Evolutionary conservation across 306 rosid genomes (phyloP), one percentile per base, ranked within the genome.

Genomic region (Cicer cuneatum): DNA sequence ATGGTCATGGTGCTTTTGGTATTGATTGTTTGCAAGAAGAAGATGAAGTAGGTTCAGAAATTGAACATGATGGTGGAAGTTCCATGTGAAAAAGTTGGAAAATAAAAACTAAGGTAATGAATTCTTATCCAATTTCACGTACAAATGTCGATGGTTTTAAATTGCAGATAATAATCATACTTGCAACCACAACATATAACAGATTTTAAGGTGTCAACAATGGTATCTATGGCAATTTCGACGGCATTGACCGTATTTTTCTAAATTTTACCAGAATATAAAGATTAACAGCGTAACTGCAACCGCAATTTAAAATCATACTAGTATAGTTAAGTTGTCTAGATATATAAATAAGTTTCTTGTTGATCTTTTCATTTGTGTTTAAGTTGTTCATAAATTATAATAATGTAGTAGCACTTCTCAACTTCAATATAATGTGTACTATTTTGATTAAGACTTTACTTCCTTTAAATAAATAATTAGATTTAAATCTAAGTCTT

Each of bases 11-110:
- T 0, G 78, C 86, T 42, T 64, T 72, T 0, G 86, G 78, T 5
- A 66, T 78, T 54, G 84, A 86, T 46, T 69, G 74, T 61, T 76
- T 71, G 73, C 84, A 84, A n/a, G 90, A 88, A 21, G 92, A 88
- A 7, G 89, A 88, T 41, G 92, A 88, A 49, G 79, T 77, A 0
- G 77, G 85, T 0, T 84, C 92, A 0, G 89, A 88, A 59, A 59
- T 80, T 59, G 89, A 88, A 71, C 89, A 83, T 49, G 89, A 87
- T 72, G 84, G 63, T 9, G 83, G 73, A 19, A 29, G 54, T 15
- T 64, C 86, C 56, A 9, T 71, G 53, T 81, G 81, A 81, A 73
- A 41, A 58, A 14, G 1, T 42, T 42, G 39, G 37, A 60, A 68
- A 47, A 59, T 24, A 49, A 33, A 58, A 19, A 43, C n/a, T 61